Conservation (phyloP, 768 basidiomycete genomes). For the Leccinellum rugosiceps region DNA sequence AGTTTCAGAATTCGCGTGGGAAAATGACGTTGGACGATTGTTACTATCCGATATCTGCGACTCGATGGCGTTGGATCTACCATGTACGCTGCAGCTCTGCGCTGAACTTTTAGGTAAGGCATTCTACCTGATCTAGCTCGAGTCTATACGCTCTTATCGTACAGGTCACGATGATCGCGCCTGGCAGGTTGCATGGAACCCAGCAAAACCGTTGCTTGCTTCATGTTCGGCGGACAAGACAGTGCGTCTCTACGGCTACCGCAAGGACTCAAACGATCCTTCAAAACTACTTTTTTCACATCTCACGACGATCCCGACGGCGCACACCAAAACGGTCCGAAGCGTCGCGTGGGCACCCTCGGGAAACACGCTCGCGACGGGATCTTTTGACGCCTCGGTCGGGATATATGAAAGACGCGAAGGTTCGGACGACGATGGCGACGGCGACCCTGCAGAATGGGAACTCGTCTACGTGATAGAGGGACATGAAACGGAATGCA, state of each 20-base stretch:
- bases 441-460: constrained; percentile 58
- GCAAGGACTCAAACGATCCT: constrained; percentile 20
- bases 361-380: constrained; percentile 83
- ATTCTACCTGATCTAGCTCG: background rate
- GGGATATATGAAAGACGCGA: constrained; percentile 83
- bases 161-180: constrained; percentile 78
- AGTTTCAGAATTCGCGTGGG: too few species aligned
- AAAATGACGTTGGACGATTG: too few species aligned
- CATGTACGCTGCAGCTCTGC: constrained; percentile 15
- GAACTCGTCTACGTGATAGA: constrained; percentile 85
- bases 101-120: constrained; percentile 25
- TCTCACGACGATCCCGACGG: constrained; percentile 70
- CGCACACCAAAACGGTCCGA: constrained; percentile 86
- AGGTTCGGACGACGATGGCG: constrained; percentile 36
- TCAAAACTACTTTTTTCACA: constrained; percentile 40
- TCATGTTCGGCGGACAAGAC: constrained; percentile 96
- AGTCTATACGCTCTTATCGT: background rate
- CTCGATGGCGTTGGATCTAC: background rate
- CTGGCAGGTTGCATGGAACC: constrained; percentile 91
- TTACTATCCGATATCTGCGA: too few species aligned
- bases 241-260: constrained; percentile 79
- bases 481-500: constrained; percentile 97
- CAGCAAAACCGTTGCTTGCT: constrained; percentile 72
- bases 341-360: constrained; percentile 86
- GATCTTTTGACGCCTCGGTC: constrained; percentile 90